Base-by-base conservation (phyloP, 768 basidiomycete genomes). In the Lactarius evosmus region DNA sequence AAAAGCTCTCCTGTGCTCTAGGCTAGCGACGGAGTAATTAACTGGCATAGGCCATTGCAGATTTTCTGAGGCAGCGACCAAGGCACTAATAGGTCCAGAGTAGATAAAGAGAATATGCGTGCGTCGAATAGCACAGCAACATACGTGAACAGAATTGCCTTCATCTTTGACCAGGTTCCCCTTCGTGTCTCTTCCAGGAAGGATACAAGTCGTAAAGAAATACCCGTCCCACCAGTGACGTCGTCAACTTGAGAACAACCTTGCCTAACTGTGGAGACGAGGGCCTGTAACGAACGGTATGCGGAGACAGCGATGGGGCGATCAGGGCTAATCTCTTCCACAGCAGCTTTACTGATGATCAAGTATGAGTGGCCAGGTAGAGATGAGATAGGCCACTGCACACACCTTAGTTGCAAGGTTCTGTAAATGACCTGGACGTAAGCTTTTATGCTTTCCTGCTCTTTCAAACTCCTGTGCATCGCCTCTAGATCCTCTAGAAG, bases 11-110 rank as follows among this genome's bases (percentile, higher is more conserved):
- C 88, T 80, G 55, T 85, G 79, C 29, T 83, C 80, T 14, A 75
- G 67, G 5, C 80, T 70, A 7, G 81, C 79, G 0, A 80, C 66
- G 25, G 77, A 71, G 70, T 91, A 93, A 68, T 92, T 82, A 0
- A 94, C 82, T 19, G 82, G 78, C 67, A 80, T 79, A 2, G 96
- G 96, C 96, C 96, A 98, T n/a, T 85, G 82, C 29, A 98, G 74
- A 52, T 78, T 80, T 73, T 95, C 94, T 1, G 90, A 81, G 16
- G 84, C 81, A 30, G 77, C 74, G 25, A 86, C 75, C 27, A 98
- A 77, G 5, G 79, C 74, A 22, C 95, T 96, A 33, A 32, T 58
- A 8, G 32, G 53, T 6, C 33, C 12, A 6, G 53, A 72, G 22
- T 52, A 65, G 67, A 53, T 57, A 27, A 27, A n/a, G 22, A 25